These are phyloP conservation scores for Colletotrichum chlorophyti DNA, from an alignment of 2,329 filamentous ascomycete genomes.

Conservation along the genomic window DNA sequence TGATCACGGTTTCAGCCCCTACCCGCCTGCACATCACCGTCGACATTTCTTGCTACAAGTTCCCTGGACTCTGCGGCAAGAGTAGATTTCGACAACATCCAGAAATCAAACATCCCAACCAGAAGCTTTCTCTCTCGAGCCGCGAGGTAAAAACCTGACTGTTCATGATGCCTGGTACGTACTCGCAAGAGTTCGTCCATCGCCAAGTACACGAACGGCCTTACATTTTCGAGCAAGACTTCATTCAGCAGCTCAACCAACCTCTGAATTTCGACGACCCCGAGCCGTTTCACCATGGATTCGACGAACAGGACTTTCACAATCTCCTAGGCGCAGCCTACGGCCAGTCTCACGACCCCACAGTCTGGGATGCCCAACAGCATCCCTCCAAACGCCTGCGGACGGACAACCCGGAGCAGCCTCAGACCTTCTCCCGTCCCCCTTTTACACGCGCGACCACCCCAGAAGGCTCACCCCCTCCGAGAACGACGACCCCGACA, in stretches of 20 bases:
- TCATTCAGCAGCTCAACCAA: no score
- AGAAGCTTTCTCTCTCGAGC: no score
- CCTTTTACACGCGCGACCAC: neutral
- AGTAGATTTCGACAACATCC: no score
- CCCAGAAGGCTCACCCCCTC: neutral
- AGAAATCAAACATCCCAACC: no score
- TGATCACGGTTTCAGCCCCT: no score
- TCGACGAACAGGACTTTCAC: no score
- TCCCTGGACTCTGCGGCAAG: no score
- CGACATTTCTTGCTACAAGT: no score
- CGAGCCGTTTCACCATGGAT: no score
- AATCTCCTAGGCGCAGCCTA: no score
- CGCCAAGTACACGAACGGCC: neutral
- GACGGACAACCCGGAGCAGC: neutral
- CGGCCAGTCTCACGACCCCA: neutral
- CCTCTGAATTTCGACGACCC: no score
- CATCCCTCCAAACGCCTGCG: neutral
- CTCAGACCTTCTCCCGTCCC: neutral
- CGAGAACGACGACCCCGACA: neutral
- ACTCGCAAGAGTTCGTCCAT: neutral
- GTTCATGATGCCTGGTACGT: neutral
- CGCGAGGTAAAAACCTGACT: neutral
- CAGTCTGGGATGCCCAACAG: neutral
- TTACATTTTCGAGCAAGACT: neutral
- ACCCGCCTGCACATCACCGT: no score